phyloP scores from a whole-genome alignment of 768 basidiomycete species.

The Leccinum boreale region DNA sequence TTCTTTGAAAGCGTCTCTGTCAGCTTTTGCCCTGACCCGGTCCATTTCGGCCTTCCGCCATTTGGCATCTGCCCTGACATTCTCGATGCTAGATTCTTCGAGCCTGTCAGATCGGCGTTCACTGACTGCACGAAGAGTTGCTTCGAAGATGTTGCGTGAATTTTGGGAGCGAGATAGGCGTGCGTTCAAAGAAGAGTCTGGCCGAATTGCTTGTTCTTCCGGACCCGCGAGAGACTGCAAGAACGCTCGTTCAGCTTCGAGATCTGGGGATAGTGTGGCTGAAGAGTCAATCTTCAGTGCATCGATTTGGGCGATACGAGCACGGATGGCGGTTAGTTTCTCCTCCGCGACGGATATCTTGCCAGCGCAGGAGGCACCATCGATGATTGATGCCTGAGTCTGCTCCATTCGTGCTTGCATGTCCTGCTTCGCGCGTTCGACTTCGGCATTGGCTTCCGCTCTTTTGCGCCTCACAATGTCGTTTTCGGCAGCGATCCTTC shows the following conservation, averaged over 20 bases:
- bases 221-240: conserved; percentile 63
- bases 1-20: conserved; percentile 59
- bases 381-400: conserved; percentile 64
- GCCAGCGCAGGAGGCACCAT: conserved; percentile 73
- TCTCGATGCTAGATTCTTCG: conserved; percentile 67
- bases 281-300: conserved; percentile 33
- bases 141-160: conserved; percentile 78
- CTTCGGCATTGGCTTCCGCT: conserved; percentile 67
- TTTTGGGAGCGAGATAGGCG: conserved; percentile 70
- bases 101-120: conserved; percentile 77
- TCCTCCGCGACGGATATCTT: conserved; percentile 67
- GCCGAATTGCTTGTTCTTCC: conserved; percentile 64
- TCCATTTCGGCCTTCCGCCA: conserved; percentile 72
- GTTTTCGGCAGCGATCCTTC: conserved; percentile 59
- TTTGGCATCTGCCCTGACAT: conserved; percentile 66
- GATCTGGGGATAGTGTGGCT: conserved; percentile 45
- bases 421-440: conserved; percentile 71
- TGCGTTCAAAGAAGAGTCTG: conserved; percentile 54
- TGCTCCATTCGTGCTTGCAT: conserved; percentile 70
- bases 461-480: conserved; percentile 65
- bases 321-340: conserved; percentile 61
- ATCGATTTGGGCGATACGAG: conserved; percentile 59
- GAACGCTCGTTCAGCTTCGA: conserved; percentile 72
- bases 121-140: conserved; percentile 77
- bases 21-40: conserved; percentile 58